These are phyloP conservation scores for Eremomyces bilateralis DNA, from an alignment of 495 filamentous ascomycete genomes.

Conservation along the genomic window DNA sequence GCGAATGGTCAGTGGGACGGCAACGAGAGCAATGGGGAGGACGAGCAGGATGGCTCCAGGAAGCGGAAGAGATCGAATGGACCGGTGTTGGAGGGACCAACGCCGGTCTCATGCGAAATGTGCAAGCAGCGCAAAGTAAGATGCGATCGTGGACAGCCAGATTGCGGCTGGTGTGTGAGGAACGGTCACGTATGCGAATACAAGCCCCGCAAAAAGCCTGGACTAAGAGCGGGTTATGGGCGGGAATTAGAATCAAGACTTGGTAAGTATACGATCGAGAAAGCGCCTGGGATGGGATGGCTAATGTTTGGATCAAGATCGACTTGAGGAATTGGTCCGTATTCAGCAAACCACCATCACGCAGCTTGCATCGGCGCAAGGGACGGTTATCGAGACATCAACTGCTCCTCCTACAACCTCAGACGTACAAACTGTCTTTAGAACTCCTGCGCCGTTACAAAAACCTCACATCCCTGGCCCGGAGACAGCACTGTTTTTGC, in stretches of 20 bases:
- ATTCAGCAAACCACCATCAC: slow-evolving; percentile 18
- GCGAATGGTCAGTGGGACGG: too few relatives aligned
- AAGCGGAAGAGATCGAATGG: too few relatives aligned
- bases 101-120: slow-evolving; percentile 48
- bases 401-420: slow-evolving; percentile 11
- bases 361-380: too few relatives aligned
- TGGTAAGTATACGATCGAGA: slow-evolving; percentile 21
- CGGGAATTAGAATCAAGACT: slow-evolving; percentile 70
- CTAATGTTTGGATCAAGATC: too few relatives aligned
- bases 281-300: too few relatives aligned
- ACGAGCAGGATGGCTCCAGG: too few relatives aligned
- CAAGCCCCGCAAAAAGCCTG: slow-evolving; percentile 69
- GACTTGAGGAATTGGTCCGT: slow-evolving; percentile 16
- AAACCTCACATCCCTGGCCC: slow-evolving; percentile 29
- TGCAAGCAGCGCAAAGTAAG: slow-evolving; percentile 65
- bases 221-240: slow-evolving; percentile 66
- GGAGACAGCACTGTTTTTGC: slow-evolving; percentile 39
- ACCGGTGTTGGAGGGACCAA: too few relatives aligned
- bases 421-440: slow-evolving; percentile 9
- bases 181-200: slow-evolving; percentile 64
- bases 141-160: slow-evolving; percentile 38
- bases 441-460: slow-evolving; percentile 10
- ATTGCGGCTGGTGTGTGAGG: slow-evolving; percentile 71
- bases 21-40: too few relatives aligned
- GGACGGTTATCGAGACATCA: too few relatives aligned